These are phyloP conservation scores for Pelargonium australe DNA, from an alignment of 441 rosid genomes.

Conservation along the genomic window DNA sequence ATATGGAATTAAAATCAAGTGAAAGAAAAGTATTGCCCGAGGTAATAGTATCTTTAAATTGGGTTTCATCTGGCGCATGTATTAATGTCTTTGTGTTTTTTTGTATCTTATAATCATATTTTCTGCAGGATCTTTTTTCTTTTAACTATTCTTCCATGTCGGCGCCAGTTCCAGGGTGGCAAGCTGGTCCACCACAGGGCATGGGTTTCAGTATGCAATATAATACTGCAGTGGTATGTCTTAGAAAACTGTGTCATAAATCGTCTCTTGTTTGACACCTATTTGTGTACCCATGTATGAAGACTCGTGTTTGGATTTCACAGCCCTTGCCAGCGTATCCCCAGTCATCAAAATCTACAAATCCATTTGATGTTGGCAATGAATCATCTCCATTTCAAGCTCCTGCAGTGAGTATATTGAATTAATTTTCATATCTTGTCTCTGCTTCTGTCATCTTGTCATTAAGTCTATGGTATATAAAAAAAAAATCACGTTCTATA, in stretches of 20 bases:
- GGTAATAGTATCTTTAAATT: constrained; percentile 35
- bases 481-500: neutral
- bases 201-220: constrained; percentile 59
- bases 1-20: constrained; percentile 38
- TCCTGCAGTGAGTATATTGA: constrained; percentile 44
- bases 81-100: neutral
- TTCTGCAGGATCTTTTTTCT: constrained; percentile 72
- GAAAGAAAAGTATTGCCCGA: constrained; percentile 75
- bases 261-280: constrained; percentile 16
- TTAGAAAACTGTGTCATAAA: constrained; percentile 9
- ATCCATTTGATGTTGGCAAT: constrained; percentile 70
- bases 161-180: constrained; percentile 66
- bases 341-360: constrained; percentile 50
- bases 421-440: neutral
- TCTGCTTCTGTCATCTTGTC: neutral
- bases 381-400: constrained; percentile 42
- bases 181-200: constrained; percentile 52
- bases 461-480: neutral
- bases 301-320: constrained; percentile 13
- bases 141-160: constrained; percentile 45
- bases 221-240: constrained; percentile 47
- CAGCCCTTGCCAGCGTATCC: constrained; percentile 55
- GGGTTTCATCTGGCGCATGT: neutral
- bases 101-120: constrained; percentile 13
- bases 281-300: constrained; percentile 10